Base-by-base conservation (phyloP, 805 yeast species). In the Suhomyces vadensis region DNA sequence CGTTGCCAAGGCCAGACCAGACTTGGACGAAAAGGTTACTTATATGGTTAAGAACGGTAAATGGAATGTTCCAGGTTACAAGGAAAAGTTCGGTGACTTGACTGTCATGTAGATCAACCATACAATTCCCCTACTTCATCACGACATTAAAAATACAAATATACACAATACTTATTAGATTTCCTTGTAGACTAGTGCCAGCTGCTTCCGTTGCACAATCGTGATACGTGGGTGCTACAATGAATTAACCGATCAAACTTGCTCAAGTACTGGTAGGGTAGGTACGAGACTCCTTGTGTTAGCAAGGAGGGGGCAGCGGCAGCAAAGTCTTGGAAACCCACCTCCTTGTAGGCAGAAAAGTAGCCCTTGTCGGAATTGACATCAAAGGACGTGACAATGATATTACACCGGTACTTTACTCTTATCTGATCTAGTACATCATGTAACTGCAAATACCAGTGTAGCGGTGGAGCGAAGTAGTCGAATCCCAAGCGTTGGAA, bases 61-160 rank as follows among this genome's bases (percentile, higher is more conserved):
- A 78, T 91, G 96, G 95, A 88, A 87, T 65, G 95, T 91, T 58
- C 98, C 98, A 61, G 96, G 97, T 61, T 94, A 94, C 84, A 84
- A 87, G 75, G 98, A 94, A 75, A 94, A 91, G 83, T 94, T 94
- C 71, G 98, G 98, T 73, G 88, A 87, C 69, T 82, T 92, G 74
- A 89, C 92, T 63, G 89, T 90, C 69, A 94, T 92, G 97, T 79
- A 73, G 37, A 17, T 8, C 11, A 23, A 14, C 20, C 20, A 29
- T 8, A 14, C 33, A 29, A 29, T 29, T 27, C 9, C 25, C 25
- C 9, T n/a, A 29, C 22, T 25, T 26, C 39, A 31, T 38, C 31
- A 41, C 35, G 46, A 33, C 37, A 37, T 43, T 31, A 23, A 37
- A 22, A 31, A n/a, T n/a, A n/a, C n/a, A 29, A 29, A 29, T 29